These are phyloP conservation scores for Phialophora expanda DNA, from an alignment of 2,329 filamentous ascomycete genomes.

Conservation along the genomic window DNA sequence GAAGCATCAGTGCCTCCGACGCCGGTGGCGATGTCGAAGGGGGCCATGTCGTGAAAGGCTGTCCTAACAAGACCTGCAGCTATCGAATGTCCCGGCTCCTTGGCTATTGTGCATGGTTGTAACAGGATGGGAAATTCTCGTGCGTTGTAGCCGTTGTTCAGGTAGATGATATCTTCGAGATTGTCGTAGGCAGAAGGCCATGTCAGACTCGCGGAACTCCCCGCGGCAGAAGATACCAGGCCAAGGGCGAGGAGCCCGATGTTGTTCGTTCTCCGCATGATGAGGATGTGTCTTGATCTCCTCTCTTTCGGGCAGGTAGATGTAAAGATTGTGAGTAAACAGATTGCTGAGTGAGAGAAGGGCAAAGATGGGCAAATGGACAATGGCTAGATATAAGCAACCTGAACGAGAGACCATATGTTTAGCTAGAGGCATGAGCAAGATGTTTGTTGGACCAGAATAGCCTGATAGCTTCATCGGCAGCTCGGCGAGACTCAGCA, in stretches of 20 bases:
- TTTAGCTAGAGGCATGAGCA: not conserved
- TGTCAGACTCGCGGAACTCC: constrained; percentile 49
- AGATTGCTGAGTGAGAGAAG: not conserved
- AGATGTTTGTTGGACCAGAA: not conserved
- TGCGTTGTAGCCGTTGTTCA: constrained; percentile 60
- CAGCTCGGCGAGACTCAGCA: not conserved
- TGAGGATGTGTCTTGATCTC: not conserved
- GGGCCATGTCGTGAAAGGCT: constrained; percentile 46
- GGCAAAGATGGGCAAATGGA: not conserved
- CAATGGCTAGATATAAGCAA: not conserved
- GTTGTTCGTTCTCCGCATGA: constrained; percentile 15
- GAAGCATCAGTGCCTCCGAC: constrained; percentile 46
- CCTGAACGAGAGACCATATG: not conserved
- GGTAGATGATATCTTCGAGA: constrained; percentile 68
- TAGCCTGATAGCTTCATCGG: not conserved
- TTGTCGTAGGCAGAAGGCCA: constrained; percentile 67
- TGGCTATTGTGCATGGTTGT: constrained; percentile 56
- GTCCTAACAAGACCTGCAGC: constrained; percentile 44
- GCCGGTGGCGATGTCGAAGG: constrained; percentile 41
- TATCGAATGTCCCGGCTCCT: constrained; percentile 28
- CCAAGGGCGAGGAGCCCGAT: constrained; percentile 11
- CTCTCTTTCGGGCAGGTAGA: not conserved
- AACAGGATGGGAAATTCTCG: constrained; percentile 63
- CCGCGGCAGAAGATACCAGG: constrained; percentile 5
- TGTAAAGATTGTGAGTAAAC: too few relatives aligned